These are phyloP conservation scores for Xerocomellus amylosporus DNA, from an alignment of 768 basidiomycete genomes.

Conservation along the genomic window DNA sequence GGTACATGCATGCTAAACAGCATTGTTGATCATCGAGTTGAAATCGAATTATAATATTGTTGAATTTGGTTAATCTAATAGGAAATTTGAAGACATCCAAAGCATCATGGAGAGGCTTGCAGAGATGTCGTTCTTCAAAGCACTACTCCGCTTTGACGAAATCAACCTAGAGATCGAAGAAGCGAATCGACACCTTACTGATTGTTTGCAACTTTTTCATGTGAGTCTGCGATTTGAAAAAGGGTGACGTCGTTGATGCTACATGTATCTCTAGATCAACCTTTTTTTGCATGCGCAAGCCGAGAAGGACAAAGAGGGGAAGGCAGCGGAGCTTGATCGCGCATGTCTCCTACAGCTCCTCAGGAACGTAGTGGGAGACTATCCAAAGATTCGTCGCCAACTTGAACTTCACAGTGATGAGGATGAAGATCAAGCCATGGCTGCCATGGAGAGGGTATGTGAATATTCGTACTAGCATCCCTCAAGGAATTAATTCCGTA, in stretches of 20 bases:
- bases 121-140: slow-evolving; percentile 5
- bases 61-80: neutral
- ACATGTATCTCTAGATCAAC: neutral
- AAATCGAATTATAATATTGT: too few relatives aligned
- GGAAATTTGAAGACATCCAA: slow-evolving; percentile 3
- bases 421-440: slow-evolving; percentile 4
- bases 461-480: neutral
- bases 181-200: neutral
- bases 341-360: neutral
- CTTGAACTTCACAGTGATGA: neutral
- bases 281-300: neutral
- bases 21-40: too few relatives aligned
- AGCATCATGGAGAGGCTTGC: neutral
- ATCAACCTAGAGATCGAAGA: neutral
- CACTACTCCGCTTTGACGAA: neutral
- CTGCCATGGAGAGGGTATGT: slow-evolving; percentile 2
- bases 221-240: neutral
- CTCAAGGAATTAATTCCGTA: neutral
- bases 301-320: neutral
- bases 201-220: neutral
- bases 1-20: neutral
- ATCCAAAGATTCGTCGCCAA: neutral
- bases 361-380: neutral
- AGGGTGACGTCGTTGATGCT: neutral
- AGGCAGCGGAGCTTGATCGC: too few relatives aligned